Percentiles rank a stretch among this genome's conserved stretches.
Conservation (phyloP, 768 basidiomycete species). For the Lentinula sp. region DNA sequence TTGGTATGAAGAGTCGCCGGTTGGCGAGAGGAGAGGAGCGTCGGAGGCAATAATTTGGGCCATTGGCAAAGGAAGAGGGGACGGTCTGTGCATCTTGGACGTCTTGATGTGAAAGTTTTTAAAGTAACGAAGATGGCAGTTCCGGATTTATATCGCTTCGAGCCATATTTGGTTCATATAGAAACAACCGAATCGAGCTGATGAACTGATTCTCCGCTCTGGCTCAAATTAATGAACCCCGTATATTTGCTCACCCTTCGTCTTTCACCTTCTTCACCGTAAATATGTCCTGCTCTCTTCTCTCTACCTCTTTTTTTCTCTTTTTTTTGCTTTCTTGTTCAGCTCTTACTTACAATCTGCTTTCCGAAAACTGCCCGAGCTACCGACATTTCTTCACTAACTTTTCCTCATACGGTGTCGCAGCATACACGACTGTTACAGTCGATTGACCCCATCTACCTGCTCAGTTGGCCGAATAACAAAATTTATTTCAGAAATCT, state of each 20-base stretch:
- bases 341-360: background rate
- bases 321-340: background rate
- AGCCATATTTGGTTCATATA: background rate
- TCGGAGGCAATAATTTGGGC: slow-evolving; percentile 55
- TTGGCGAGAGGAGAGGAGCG: slow-evolving; percentile 51
- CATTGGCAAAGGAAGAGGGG: slow-evolving; percentile 37
- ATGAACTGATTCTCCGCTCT: background rate
- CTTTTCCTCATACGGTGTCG: slow-evolving; percentile 2
- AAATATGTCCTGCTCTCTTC: background rate
- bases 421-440: background rate
- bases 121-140: background rate
- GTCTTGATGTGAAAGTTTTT: slow-evolving; percentile 4
- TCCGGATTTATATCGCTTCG: slow-evolving; percentile 2
- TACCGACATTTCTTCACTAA: background rate
- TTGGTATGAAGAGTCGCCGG: background rate
- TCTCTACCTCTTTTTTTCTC: background rate
- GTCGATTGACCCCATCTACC: background rate
- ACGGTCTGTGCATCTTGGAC: background rate
- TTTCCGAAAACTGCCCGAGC: slow-evolving; percentile 6
- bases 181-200: background rate
- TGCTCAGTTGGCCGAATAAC: background rate
- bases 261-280: background rate
- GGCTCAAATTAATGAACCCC: background rate
- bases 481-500: background rate
- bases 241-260: background rate